These are phyloP conservation scores for Ascochyta fabae DNA, from an alignment of 2,329 filamentous ascomycete species.

Conservation along the genomic window DNA sequence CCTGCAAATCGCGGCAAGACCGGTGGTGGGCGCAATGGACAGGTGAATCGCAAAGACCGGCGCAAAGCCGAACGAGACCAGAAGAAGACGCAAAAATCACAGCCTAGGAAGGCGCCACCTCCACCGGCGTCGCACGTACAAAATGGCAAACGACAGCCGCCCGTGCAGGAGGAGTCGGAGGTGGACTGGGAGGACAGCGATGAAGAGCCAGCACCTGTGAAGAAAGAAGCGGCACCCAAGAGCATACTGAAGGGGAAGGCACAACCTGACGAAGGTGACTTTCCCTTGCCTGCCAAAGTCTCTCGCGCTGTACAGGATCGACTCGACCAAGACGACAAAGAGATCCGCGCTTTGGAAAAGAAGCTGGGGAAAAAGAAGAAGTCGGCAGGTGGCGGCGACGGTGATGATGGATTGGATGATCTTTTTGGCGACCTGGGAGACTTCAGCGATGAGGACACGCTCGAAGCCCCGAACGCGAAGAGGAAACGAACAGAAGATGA, in stretches of 20 bases:
- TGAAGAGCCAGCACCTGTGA: conserved; percentile 33
- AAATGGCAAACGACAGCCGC: conserved; percentile 23
- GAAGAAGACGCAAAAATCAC: conserved; percentile 59
- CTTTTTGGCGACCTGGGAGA: conserved; percentile 70
- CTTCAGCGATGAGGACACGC: conserved; percentile 56
- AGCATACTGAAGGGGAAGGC: conserved; percentile 37
- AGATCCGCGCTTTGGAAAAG: conserved; percentile 86
- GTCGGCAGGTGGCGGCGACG: conserved; percentile 66
- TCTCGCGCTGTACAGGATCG: conserved; percentile 59
- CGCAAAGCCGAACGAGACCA: conserved; percentile 69
- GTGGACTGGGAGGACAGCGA: conserved; percentile 44
- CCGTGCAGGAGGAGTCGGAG: conserved; percentile 34
- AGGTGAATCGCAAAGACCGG: conserved; percentile 65
- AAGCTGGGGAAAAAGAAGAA: conserved; percentile 81
- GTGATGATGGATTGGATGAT: conserved; percentile 84
- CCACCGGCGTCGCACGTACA: conserved; percentile 22
- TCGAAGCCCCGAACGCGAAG: conserved; percentile 56
- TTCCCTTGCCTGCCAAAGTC: conserved; percentile 33
- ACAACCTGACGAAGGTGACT: conserved; percentile 10
- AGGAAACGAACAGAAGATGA: conserved; percentile 65
- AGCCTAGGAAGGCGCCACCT: conserved; percentile 8
- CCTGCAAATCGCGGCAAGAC: conserved; percentile 34
- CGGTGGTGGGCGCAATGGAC: conserved; percentile 36
- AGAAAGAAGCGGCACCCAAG: conserved; percentile 40
- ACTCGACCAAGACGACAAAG: conserved; percentile 81